Base-by-base conservation (phyloP, 495 filamentous ascomycete species). In the Filosporella fistucella region DNA sequence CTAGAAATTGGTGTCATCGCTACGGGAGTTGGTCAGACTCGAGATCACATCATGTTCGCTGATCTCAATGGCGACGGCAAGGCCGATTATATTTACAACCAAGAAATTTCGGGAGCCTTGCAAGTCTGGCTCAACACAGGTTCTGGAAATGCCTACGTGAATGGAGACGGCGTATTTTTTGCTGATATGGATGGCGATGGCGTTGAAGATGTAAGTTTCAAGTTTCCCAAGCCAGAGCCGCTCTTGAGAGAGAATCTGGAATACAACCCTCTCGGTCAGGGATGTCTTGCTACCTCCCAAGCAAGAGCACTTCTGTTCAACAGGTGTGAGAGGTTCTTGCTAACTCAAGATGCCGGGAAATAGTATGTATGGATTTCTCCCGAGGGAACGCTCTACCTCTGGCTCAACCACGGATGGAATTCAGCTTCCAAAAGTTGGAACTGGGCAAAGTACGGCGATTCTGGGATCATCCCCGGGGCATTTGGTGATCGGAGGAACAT, bases 141-240 rank as follows among this genome's bases (percentile, higher is more conserved):
- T 11, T 6, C 8, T 49, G 50, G 41, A 23, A 42, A 25, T 56
- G 56, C 50, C 38, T 52, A 18, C 48, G 53, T 22, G 13, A 51
- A 43, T 28, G 56, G 36, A 42, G 51, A 57, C 37, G 45, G 53
- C 23, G 23, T 25, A 13, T 28, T 28, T n/a, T 52, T 51, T 39
- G 38, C 39, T 35, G 55, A 56, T 41, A 59, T 56, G 56, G 18
- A 26, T 21, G 49, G 48, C 37, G 34, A 37, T 70, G 23, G 73
- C 59, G 28, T 73, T 67, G 42, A 75, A 68, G 51, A 80, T 59
- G n/a, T n/a, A n/a, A n/a, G n/a, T n/a, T n/a, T n/a, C n/a, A n/a
- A n/a, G n/a, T n/a, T n/a, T n/a, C n/a, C n/a, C n/a, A n/a, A n/a
- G n/a, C n/a, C n/a, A n/a, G n/a, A n/a, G n/a, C n/a, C n/a, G n/a